These are phyloP conservation scores for Hysterium pulicare DNA, from an alignment of 2,329 filamentous ascomycete species.

Conservation along the genomic window DNA sequence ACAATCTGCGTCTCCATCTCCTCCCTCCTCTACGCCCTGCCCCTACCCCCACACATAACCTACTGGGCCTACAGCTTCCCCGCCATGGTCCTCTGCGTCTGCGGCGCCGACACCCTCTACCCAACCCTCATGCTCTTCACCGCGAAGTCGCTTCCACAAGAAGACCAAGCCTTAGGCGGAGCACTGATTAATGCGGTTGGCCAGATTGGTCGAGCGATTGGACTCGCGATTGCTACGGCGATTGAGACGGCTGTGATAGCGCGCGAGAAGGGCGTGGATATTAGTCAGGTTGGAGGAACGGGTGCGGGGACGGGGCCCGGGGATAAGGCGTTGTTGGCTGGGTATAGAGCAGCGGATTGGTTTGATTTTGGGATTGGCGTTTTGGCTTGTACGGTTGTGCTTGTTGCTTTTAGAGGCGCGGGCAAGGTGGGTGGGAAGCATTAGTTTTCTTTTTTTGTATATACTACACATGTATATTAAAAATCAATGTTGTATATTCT, in stretches of 20 bases:
- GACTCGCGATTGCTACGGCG: constrained; percentile 60
- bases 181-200: constrained; percentile 63
- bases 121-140: constrained; percentile 63
- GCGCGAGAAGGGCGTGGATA: background rate
- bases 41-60: constrained; percentile 56
- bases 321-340: constrained; percentile 33
- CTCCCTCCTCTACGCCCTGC: constrained; percentile 59
- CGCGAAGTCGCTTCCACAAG: constrained; percentile 56
- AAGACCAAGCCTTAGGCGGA: constrained; percentile 63
- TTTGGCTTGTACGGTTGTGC: constrained; percentile 30
- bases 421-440: constrained; percentile 19
- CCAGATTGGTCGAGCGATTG: constrained; percentile 60
- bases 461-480: too few relatives aligned
- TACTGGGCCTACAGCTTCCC: constrained; percentile 64
- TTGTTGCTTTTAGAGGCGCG: constrained; percentile 27
- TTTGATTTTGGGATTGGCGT: constrained; percentile 39
- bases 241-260: constrained; percentile 61
- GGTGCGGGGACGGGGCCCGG: constrained; percentile 6
- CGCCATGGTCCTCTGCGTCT: constrained; percentile 60
- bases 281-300: background rate
- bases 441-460: too few relatives aligned
- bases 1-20: constrained; percentile 52
- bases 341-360: constrained; percentile 39
- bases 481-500: too few relatives aligned
- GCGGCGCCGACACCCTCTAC: constrained; percentile 63